Percentiles rank a stretch among this genome's conserved stretches.
phyloP scores from a whole-genome alignment of 2,329 filamentous ascomycete species.

The Colletotrichum sp. region DNA sequence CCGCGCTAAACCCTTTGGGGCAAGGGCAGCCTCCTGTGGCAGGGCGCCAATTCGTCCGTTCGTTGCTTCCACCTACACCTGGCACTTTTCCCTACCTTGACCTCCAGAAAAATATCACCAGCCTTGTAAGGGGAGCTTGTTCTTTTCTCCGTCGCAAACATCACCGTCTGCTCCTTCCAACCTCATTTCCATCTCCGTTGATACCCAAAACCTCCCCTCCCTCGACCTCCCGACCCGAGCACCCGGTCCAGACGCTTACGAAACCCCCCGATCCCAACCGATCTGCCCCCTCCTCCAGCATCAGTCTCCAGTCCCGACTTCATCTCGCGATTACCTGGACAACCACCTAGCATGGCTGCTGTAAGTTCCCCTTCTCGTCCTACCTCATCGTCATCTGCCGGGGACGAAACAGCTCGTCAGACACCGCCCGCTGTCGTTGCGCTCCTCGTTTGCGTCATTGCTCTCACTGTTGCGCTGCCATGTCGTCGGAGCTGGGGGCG shows the following conservation, averaged over 20 bases:
- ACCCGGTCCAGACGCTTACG: neutral
- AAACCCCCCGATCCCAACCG: slow-evolving; percentile 14
- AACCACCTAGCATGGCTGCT: slow-evolving; percentile 23
- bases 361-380: slow-evolving; percentile 6
- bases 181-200: slow-evolving; percentile 22
- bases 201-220: slow-evolving; percentile 17
- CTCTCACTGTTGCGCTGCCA: neutral
- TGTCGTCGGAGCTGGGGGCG: neutral
- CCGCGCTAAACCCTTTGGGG: slow-evolving; percentile 12
- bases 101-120: slow-evolving; percentile 26
- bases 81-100: slow-evolving; percentile 22
- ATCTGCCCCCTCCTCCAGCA: slow-evolving; percentile 1
- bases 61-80: slow-evolving; percentile 20
- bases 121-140: slow-evolving; percentile 23
- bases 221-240: slow-evolving; percentile 14
- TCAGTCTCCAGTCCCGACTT: neutral
- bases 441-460: neutral
- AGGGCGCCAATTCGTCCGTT: slow-evolving; percentile 24
- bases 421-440: neutral
- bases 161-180: slow-evolving; percentile 14
- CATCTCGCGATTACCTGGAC: slow-evolving; percentile 18
- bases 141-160: slow-evolving; percentile 23
- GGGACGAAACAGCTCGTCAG: neutral
- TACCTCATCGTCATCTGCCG: neutral
- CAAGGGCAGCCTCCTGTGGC: slow-evolving; percentile 15